Percentiles rank a stretch among this genome's conserved stretches.
These are phyloP conservation scores for Lepidium sativum DNA, from an alignment of 345 rosid species.

Conservation along the genomic window DNA sequence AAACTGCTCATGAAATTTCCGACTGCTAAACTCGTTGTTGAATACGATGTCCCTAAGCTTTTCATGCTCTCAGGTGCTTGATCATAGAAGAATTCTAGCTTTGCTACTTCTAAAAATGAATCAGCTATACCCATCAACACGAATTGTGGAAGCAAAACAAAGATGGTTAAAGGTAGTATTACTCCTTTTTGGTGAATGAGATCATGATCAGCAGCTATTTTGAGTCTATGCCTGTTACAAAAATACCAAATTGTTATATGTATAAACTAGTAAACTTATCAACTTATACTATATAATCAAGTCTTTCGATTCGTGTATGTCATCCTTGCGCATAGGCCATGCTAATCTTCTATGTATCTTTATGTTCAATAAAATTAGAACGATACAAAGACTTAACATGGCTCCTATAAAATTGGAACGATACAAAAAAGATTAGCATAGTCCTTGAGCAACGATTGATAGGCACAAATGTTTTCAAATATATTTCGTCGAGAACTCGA, in stretches of 20 bases:
- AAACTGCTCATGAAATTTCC: conserved; percentile 69
- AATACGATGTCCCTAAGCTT: conserved; percentile 69
- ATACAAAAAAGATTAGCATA: too few species aligned
- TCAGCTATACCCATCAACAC: conserved; percentile 74
- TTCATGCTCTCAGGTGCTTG: conserved; percentile 85
- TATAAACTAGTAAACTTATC: background rate
- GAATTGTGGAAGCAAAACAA: conserved; percentile 61
- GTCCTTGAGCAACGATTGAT: too few species aligned
- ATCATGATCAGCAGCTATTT: conserved; percentile 34
- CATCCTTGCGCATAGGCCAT: too few species aligned
- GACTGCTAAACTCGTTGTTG: conserved; percentile 46
- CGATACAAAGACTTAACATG: too few species aligned
- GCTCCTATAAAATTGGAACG: too few species aligned
- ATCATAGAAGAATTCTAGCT: conserved; percentile 81
- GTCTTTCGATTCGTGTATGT: too few species aligned
- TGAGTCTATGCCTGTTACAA: conserved; percentile 43
- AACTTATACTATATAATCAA: too few species aligned
- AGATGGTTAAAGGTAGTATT: conserved; percentile 49
- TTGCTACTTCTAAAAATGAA: conserved; percentile 60
- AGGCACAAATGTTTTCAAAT: too few species aligned
- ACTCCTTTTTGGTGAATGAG: conserved; percentile 9
- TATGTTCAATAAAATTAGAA: too few species aligned
- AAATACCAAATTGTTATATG: background rate
- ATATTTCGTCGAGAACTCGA: too few species aligned
- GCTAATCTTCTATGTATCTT: too few species aligned